Base-by-base conservation (phyloP, 768 basidiomycete genomes). In the Kwoniella botswanensis region DNA sequence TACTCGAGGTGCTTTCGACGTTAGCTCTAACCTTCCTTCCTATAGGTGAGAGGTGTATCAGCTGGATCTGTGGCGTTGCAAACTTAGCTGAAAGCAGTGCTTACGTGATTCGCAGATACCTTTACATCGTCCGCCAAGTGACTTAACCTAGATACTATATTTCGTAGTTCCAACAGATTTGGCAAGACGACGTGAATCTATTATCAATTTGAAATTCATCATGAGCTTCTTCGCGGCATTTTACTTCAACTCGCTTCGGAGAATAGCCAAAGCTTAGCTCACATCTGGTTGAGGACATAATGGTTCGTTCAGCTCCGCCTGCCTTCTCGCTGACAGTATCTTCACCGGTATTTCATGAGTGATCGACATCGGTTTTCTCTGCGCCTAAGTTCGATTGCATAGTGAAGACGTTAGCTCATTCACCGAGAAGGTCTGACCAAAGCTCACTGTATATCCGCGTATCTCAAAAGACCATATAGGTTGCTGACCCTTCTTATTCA, bases 211-310 rank as follows among this genome's bases (percentile, higher is more conserved):
- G 0, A 35, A 1, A 35, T 35, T 7, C 1, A 7, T 35, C 35
- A 35, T 35, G 6, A 35, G 35, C 35, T 35, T 9, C 26, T 26
- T 26, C 26, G 26, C 26, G 26, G 1, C 26, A 26, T 26, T 26
- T 26, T 26, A 26, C 26, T 26, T 26, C 26, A 26, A 26, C 26
- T 26, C 26, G 26, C 26, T 26, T 26, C 26, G 26, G 3, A 26
- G 26, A 26, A 26, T 26, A 26, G 26, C 26, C 26, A 26, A 26
- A 26, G 26, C 26, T 26, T 26, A 69, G 68, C 82, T 73, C 57
- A 83, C 82, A 71, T 83, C 82, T 0, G 82, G 82, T 52, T 76
- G 76, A n/a, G 82, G 82, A 72, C 82, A 83, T 4, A 82, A 35
- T 0, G 82, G 82, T 66, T 83, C 82, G 41, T 77, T 77, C 21